A percentile compares a stretch with the other conserved stretches of the same genome.
Evolutionary conservation across 495 filamentous ascomycete species (phyloP).

Genomic region (Aspergillus coremiiformis): DNA sequence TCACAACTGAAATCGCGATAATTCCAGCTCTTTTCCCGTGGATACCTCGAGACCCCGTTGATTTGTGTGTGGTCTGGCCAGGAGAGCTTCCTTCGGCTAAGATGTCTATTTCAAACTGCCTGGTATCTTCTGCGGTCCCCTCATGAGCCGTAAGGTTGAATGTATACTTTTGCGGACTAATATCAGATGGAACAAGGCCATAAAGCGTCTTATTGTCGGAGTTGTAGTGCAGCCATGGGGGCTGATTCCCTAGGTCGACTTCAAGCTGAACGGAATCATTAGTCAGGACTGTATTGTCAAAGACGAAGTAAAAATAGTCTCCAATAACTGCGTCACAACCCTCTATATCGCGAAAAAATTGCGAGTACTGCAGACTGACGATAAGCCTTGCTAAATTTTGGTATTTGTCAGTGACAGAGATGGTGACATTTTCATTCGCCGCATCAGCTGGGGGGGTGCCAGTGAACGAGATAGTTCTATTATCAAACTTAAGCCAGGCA

Average conservation of each 20-base stretch:
- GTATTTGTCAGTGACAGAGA: conserved; percentile 57
- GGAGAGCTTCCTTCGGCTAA: conserved; percentile 25
- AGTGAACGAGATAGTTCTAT: conserved; percentile 50
- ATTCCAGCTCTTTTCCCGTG: conserved; percentile 32
- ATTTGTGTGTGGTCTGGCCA: conserved; percentile 4
- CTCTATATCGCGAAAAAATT: conserved; percentile 39
- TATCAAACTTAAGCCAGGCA: conserved; percentile 63
- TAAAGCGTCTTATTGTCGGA: conserved; percentile 46
- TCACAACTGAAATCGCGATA: conserved; percentile 38
- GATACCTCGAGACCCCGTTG: conserved; percentile 9
- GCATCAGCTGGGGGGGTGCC: conserved; percentile 55
- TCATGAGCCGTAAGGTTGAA: conserved; percentile 47
- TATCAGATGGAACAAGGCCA: conserved; percentile 53
- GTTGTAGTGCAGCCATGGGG: conserved; percentile 64
- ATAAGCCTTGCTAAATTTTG: conserved; percentile 57
- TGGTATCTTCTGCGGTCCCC: conserved; percentile 37
- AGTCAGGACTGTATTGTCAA: conserved; percentile 49
- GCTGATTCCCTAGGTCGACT: conserved; percentile 42
- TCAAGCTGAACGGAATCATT: conserved; percentile 47
- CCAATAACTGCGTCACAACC: conserved; percentile 53
- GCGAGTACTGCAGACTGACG: conserved; percentile 50
- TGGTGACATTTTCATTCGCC: conserved; percentile 54
- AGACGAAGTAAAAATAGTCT: conserved; percentile 53
- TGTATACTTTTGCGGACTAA: conserved; percentile 32
- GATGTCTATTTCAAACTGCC: conserved; percentile 42